Percentiles rank a stretch among this genome's conserved stretches.
These are phyloP conservation scores for Leishmania guyanensis DNA, from an alignment of 208 protist genomes.

Conservation along the genomic window DNA sequence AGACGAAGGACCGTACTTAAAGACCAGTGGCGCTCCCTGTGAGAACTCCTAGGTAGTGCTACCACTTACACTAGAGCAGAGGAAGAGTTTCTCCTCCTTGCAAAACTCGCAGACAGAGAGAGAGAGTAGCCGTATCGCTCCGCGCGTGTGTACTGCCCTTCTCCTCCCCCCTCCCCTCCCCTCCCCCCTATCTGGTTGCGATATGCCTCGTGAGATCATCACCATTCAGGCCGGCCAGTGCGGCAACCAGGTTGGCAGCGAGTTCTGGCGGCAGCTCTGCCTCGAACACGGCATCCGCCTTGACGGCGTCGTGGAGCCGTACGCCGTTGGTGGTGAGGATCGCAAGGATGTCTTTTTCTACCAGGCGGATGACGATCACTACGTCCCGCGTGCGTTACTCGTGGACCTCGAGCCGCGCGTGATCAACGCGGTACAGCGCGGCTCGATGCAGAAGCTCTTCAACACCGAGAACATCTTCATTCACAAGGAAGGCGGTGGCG, in stretches of 20 bases:
- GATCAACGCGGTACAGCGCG: slow-evolving; percentile 94
- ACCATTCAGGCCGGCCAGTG: slow-evolving; percentile 99
- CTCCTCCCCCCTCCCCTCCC: background rate
- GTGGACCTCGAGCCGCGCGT: slow-evolving; percentile 99
- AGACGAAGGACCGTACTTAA: background rate
- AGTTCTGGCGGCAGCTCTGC: slow-evolving; percentile 99
- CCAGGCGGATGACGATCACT: slow-evolving; percentile 99
- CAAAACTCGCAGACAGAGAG: background rate
- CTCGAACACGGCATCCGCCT: slow-evolving; percentile 98
- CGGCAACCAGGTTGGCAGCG: slow-evolving; percentile 95
- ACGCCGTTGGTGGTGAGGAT: slow-evolving; percentile 94
- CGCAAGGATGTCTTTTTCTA: slow-evolving; percentile 99
- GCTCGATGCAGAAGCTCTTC: slow-evolving; percentile 96
- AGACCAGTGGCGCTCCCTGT: background rate
- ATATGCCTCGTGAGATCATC: slow-evolving; percentile 99
- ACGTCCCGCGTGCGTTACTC: slow-evolving; percentile 99
- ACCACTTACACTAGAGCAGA: background rate
- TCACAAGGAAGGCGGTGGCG: slow-evolving; percentile 95
- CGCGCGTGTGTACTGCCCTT: background rate
- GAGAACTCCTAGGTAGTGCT: background rate
- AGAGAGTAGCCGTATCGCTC: no score
- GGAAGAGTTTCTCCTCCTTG: background rate
- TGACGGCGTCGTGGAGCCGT: slow-evolving; percentile 95
- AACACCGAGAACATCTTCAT: slow-evolving; percentile 99
- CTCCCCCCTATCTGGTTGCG: background rate